Conservation (phyloP, 2,329 filamentous ascomycete species). For the Parastagonospora avenae region DNA sequence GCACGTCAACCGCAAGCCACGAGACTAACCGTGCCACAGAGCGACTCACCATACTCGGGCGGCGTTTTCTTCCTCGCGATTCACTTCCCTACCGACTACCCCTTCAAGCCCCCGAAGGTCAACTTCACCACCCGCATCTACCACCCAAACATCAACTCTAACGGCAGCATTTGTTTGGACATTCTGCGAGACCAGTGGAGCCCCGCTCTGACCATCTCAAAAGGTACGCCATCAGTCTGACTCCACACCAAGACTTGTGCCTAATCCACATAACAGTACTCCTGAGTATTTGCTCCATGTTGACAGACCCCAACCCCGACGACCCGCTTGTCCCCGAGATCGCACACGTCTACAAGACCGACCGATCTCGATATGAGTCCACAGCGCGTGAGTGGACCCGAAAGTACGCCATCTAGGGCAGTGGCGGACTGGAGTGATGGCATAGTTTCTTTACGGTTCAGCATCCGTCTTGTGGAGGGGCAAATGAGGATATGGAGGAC, state of each 20-base stretch:
- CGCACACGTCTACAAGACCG: conserved; percentile 99
- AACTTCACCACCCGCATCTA: conserved; percentile 99
- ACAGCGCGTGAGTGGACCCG: conserved; percentile 98
- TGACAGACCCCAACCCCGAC: conserved; percentile 98
- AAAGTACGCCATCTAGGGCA: conserved; percentile 89
- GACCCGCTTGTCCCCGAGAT: conserved; percentile 99
- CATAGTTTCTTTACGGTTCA: conserved; percentile 33
- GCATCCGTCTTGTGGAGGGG: conserved; percentile 21
- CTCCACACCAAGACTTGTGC: neutral
- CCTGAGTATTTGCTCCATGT: conserved; percentile 98
- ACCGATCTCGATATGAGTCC: conserved; percentile 92
- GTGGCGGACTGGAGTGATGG: conserved; percentile 10
- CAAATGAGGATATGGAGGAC: conserved; percentile 19
- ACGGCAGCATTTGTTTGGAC: conserved; percentile 98
- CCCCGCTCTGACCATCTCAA: conserved; percentile 95
- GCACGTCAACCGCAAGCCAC: neutral
- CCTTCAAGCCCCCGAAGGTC: conserved; percentile 99
- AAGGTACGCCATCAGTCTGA: conserved; percentile 66
- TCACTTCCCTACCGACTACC: conserved; percentile 99
- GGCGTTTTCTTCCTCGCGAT: conserved; percentile 99
- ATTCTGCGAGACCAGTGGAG: conserved; percentile 99
- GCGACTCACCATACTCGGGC: conserved; percentile 96
- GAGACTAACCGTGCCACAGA: conserved; percentile 57
- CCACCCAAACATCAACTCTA: conserved; percentile 99
- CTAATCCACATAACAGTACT: conserved; percentile 67